Conservation (phyloP, 2,329 filamentous ascomycete genomes). For the Cladophialophora bantiana region DNA sequence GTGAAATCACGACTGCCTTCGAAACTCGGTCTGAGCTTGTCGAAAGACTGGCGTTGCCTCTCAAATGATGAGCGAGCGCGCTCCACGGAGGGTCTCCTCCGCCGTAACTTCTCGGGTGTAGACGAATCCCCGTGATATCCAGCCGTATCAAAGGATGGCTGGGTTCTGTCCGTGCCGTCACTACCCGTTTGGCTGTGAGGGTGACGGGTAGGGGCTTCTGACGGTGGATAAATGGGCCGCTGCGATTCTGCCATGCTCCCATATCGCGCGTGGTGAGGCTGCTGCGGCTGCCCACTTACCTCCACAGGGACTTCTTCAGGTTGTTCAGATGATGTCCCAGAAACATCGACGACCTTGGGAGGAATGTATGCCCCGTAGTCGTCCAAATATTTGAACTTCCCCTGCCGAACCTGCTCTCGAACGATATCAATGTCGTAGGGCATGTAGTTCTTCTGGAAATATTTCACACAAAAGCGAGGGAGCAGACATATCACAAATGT, state of each 20-base stretch:
- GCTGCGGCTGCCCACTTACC: slow-evolving; percentile 45
- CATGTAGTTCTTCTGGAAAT: slow-evolving; percentile 90
- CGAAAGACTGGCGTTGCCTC: slow-evolving; percentile 83
- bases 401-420: slow-evolving; percentile 85
- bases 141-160: slow-evolving; percentile 37
- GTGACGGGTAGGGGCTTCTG: slow-evolving; percentile 80
- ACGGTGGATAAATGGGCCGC: slow-evolving; percentile 91
- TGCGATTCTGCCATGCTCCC: slow-evolving; percentile 81
- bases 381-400: slow-evolving; percentile 79
- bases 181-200: slow-evolving; percentile 87
- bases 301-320: slow-evolving; percentile 53
- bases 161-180: slow-evolving; percentile 89
- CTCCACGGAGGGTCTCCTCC: slow-evolving; percentile 66
- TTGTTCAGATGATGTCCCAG: slow-evolving; percentile 65
- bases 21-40: slow-evolving; percentile 81
- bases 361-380: slow-evolving; percentile 60
- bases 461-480: slow-evolving; percentile 85
- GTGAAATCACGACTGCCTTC: slow-evolving; percentile 92
- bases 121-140: slow-evolving; percentile 64
- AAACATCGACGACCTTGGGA: slow-evolving; percentile 56
- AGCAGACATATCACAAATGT: slow-evolving; percentile 83
- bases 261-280: slow-evolving; percentile 45
- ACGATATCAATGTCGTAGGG: slow-evolving; percentile 95
- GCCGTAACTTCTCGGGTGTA: slow-evolving; percentile 54
- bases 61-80: slow-evolving; percentile 85